phyloP scores from a whole-genome alignment of 805 yeast species.

The Yueomyces sinensis region DNA sequence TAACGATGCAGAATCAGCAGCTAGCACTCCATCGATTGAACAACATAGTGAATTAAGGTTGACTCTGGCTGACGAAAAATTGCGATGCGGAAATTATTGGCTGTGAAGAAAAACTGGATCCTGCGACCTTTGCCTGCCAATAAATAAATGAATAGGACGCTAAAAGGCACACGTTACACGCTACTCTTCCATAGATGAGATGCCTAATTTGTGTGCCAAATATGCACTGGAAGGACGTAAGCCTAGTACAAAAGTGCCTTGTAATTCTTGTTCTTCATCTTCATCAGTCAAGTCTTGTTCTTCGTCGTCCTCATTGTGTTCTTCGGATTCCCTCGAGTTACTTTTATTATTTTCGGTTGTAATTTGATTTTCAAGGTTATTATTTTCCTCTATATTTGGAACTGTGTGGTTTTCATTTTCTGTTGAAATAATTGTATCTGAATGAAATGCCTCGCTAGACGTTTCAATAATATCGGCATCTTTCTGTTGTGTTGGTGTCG shows the following conservation, averaged over 20 bases:
- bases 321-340: slow-evolving; percentile 6
- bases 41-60: no score
- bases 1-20: no score
- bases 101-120: no score
- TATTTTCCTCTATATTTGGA: neutral
- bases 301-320: slow-evolving; percentile 10
- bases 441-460: neutral
- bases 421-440: neutral
- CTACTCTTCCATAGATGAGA: no score
- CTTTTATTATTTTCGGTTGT: neutral
- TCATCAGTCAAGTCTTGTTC: neutral
- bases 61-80: no score
- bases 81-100: no score
- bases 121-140: no score
- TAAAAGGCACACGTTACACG: no score
- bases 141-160: no score
- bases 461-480: neutral
- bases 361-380: neutral
- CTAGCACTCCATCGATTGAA: no score
- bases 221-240: neutral
- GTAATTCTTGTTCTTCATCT: neutral
- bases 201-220: no score
- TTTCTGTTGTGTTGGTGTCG: neutral
- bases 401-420: no score
- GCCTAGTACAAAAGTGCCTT: neutral